Percentiles rank a stretch among this genome's conserved stretches.
These are phyloP conservation scores for Emmonsiellopsis sp. DNA, from an alignment of 2,329 filamentous ascomycete species.

Conservation along the genomic window DNA sequence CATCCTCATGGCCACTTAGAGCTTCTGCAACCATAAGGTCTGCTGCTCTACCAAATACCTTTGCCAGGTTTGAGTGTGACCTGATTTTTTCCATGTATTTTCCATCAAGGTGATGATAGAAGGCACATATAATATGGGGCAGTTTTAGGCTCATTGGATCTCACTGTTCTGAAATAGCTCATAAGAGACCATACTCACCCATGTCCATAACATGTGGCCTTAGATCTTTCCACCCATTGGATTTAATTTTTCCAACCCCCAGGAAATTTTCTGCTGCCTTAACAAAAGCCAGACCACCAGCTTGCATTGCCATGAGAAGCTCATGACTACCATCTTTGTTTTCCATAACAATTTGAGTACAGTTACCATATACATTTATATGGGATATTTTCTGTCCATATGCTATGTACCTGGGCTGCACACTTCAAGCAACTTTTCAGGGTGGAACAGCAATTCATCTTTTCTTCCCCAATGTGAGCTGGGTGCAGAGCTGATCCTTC, in stretches of 20 bases:
- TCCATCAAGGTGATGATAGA: not conserved
- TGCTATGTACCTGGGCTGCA: not conserved
- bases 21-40: not conserved
- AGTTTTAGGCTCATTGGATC: not conserved
- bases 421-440: not conserved
- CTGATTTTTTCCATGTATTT: not conserved
- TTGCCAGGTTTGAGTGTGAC: not conserved
- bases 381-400: not conserved
- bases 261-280: not conserved
- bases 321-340: not conserved
- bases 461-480: too few species aligned
- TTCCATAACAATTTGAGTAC: not conserved
- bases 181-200: not conserved
- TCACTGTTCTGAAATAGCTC: not conserved
- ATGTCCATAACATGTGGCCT: not conserved
- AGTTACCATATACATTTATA: not conserved
- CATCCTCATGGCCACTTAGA: not conserved
- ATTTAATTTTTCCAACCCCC: not conserved
- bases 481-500: too few species aligned
- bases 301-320: not conserved
- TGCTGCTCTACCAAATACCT: not conserved
- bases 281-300: not conserved
- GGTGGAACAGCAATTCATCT: not conserved
- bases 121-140: not conserved
- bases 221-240: not conserved